Evolutionary conservation across 192 early-diverging fungal genomes (phyloP), one percentile per base, ranked within the genome.

Genomic region (Lobosporangium transversale): DNA sequence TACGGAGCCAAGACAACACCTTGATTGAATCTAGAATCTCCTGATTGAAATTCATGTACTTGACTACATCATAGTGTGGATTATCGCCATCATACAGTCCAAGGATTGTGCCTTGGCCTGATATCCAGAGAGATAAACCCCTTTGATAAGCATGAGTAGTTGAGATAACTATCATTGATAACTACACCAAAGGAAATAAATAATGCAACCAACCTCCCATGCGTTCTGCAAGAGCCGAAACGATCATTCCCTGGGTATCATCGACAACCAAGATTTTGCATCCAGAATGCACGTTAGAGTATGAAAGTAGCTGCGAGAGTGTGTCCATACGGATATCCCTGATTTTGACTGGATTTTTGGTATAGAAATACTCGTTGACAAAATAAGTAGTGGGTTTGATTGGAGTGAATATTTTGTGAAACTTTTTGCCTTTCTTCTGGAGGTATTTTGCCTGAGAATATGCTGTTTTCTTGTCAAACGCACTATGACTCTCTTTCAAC

Each of bases 381-480:
- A 89, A 88, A 60, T 87, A 88, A 10, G 94, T 80, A 3, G 89
- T 94, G 2, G 95, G 92, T 32, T 88, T 89, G 45, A 92, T 63
- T 2, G 91, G 91, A 0, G 87, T 89, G 65, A 98, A 95, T 30
- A 87, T 69, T 68, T 93, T 95, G 70, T 88, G 87, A 73, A 94
- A 97, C 87, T 94, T 96, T 62, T 86, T 84, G 74, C 93, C 85
- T 70, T 95, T 96, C 66, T 92, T 87, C 67, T 89, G 83, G 58
- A 98, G 91, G 59, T 98, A 98, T 85, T 98, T 98, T 32, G 92
- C 91, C 80, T 98, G 95, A 23, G 96, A 92, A 66, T 91, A 98
- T 65, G 95, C 94, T 0, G 97, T 98, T 81, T 98, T 98, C 58
- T 90, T 85, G 43, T 94, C 90, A 75, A 96, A 98, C n/a, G 89